Percentiles rank a stretch among this genome's conserved stretches.
These are phyloP conservation scores for Trypanosoma platydactyli DNA, from an alignment of 208 protist species.

Conservation along the genomic window DNA sequence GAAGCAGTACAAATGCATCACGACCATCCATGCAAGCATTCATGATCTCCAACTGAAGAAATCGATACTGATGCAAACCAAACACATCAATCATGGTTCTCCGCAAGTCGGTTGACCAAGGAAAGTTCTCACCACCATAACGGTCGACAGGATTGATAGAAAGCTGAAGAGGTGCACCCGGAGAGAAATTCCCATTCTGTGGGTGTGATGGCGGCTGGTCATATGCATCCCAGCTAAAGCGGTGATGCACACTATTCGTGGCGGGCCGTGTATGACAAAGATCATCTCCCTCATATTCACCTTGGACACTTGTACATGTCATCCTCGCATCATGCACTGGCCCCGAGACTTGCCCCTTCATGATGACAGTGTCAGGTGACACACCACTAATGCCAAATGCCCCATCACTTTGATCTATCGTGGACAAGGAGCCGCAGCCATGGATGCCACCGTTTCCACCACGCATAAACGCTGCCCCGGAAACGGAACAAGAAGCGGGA, in stretches of 20 bases:
- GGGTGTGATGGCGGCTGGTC: conserved; percentile 40
- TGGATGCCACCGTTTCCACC: not conserved
- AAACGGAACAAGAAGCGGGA: not conserved
- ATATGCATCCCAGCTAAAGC: conserved; percentile 75
- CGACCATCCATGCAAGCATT: conserved; percentile 89
- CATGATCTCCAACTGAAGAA: conserved; percentile 94
- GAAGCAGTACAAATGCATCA: conserved; percentile 95
- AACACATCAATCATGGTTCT: conserved; percentile 88
- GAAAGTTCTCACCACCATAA: conserved; percentile 74
- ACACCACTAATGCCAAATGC: conserved; percentile 7
- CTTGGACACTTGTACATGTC: not conserved
- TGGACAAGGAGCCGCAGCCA: not conserved
- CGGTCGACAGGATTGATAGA: conserved; percentile 68
- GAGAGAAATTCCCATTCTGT: conserved; percentile 33
- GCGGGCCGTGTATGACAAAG: not conserved
- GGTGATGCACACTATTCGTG: not conserved
- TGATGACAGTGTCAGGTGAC: not conserved
- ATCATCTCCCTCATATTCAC: not conserved
- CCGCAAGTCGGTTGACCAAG: conserved; percentile 83
- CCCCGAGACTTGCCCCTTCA: not conserved
- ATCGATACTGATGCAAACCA: conserved; percentile 88
- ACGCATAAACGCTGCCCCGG: not conserved
- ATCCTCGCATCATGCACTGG: not conserved
- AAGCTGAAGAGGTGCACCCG: conserved; percentile 47
- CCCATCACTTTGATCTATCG: conserved; percentile 7